phyloP scores from a whole-genome alignment of 176 grass and related monocot genomes.

The Aegilops speltoides region DNA sequence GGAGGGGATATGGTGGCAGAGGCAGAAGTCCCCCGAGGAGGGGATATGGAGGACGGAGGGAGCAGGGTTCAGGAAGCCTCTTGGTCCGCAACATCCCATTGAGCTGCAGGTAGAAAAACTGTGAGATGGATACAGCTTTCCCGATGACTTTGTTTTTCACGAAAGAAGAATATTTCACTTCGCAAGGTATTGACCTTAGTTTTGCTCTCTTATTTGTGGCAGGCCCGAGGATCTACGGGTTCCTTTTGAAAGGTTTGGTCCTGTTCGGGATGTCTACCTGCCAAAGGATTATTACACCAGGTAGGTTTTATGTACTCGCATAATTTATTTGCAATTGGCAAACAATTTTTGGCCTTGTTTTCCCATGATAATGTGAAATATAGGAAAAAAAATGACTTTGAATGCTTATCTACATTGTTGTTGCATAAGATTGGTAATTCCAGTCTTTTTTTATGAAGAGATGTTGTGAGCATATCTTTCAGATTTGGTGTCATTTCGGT shows the following conservation, averaged over 20 bases:
- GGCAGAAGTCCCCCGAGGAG: constrained; percentile 85
- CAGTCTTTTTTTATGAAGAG: neutral
- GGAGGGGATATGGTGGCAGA: constrained; percentile 80
- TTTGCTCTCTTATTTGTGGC: constrained; percentile 12
- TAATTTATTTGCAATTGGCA: neutral
- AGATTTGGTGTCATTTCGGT: neutral
- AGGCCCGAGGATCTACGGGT: constrained; percentile 69
- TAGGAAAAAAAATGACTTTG: neutral
- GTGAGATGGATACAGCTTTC: neutral
- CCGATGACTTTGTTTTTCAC: neutral
- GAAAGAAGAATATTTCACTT: neutral
- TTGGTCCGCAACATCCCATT: constrained; percentile 93
- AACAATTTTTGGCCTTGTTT: neutral
- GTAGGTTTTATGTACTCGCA: constrained; percentile 23
- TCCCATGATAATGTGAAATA: neutral
- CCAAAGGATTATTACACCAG: constrained; percentile 77
- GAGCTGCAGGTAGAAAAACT: constrained; percentile 56
- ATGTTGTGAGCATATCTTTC: neutral
- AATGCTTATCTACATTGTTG: neutral
- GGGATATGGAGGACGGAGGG: constrained; percentile 63
- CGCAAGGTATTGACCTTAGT: neutral
- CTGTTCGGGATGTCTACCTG: constrained; percentile 88
- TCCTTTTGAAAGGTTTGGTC: constrained; percentile 92
- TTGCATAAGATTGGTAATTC: neutral
- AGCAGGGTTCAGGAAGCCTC: constrained; percentile 58